phyloP scores from a whole-genome alignment of 805 yeast species.

The Huiozyma naganishii region DNA sequence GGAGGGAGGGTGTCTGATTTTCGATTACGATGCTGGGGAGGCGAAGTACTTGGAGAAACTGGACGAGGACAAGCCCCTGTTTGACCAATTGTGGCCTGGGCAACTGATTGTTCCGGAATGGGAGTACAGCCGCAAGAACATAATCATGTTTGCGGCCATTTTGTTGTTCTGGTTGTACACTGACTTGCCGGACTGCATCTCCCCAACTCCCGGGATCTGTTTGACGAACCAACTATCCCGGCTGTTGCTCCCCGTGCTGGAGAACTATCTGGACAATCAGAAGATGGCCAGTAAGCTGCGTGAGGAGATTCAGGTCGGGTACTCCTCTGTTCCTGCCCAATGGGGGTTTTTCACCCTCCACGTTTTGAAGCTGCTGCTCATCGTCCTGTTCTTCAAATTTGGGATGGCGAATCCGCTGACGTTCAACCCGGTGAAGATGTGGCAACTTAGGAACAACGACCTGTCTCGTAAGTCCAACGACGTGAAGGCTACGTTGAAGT shows the following conservation, averaged over 20 bases:
- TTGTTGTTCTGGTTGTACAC: conserved; percentile 75
- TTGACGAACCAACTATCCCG: conserved; percentile 50
- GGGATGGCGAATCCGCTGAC: conserved; percentile 75
- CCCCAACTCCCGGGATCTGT: conserved; percentile 89
- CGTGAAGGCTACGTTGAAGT: conserved; percentile 36
- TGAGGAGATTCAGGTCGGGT: conserved; percentile 37
- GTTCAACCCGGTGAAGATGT: conserved; percentile 31
- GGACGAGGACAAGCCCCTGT: conserved; percentile 37
- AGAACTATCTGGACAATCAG: conserved; percentile 28
- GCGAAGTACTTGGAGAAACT: conserved; percentile 36
- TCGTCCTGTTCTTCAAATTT: conserved; percentile 47
- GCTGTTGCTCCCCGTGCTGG: conserved; percentile 22
- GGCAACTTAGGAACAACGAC: conserved; percentile 25
- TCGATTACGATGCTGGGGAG: conserved; percentile 47
- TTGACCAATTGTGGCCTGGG: conserved; percentile 77
- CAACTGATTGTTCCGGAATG: conserved; percentile 53
- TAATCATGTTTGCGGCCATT: conserved; percentile 10
- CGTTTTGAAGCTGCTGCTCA: conserved; percentile 42
- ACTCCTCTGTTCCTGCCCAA: conserved; percentile 40
- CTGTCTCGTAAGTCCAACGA: conserved; percentile 19
- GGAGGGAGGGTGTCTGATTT: conserved; percentile 69
- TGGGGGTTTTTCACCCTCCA: conserved; percentile 65
- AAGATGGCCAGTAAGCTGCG: conserved; percentile 37
- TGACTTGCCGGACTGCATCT: conserved; percentile 78
- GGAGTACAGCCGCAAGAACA: conserved; percentile 13